Base-by-base conservation (phyloP, 2,329 filamentous ascomycete genomes). In the Sclerotinia minor region DNA sequence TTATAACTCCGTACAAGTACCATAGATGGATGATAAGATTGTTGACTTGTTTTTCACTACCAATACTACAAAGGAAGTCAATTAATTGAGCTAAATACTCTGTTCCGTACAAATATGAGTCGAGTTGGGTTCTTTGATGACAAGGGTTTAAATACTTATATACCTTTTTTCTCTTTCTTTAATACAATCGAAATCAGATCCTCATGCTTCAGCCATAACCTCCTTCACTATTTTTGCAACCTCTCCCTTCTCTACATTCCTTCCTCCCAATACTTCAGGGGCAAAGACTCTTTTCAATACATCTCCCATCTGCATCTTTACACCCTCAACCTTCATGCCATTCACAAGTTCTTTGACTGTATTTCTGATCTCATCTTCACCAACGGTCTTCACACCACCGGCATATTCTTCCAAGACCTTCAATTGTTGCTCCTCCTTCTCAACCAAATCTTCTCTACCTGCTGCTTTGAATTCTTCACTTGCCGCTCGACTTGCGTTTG, bases 361-460 rank as follows among this genome's bases (percentile, higher is more conserved):
- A 3, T 76, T 77, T 74, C 80, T 81, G 26, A 94, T 80, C 76
- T 92, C 84, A 6, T 84, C 85, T 69, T 84, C 82, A 2, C 80
- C 78, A 65, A 92, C 73, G 17, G 82, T 83, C 77, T 87, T 80
- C 71, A 86, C 86, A 69, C 79, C 81, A 9, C 82, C 81, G 5
- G 86, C 80, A 77, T 92, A 92, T 73, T 87, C 87, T 50, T 89
- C 82, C 73, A 93, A 76, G 2, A 94, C 83, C 44, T 79, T 79
- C 60, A 89, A 80, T 79, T 94, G 89, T 15, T 80, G 80, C 70
- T 86, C 81, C 80, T 94, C 91, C 79, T 90, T 91, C 67, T 87
- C 85, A 0, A 85, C 89, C 47, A 94, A 79, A 76, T 94, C 92
- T 32, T 84, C 79, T 50, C 92, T 83, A 4, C 86, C 86, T 0